Evolutionary conservation across 208 protist species (phyloP), one percentile per base, ranked within the genome.

Genomic region (Leishmania gerbilli): DNA sequence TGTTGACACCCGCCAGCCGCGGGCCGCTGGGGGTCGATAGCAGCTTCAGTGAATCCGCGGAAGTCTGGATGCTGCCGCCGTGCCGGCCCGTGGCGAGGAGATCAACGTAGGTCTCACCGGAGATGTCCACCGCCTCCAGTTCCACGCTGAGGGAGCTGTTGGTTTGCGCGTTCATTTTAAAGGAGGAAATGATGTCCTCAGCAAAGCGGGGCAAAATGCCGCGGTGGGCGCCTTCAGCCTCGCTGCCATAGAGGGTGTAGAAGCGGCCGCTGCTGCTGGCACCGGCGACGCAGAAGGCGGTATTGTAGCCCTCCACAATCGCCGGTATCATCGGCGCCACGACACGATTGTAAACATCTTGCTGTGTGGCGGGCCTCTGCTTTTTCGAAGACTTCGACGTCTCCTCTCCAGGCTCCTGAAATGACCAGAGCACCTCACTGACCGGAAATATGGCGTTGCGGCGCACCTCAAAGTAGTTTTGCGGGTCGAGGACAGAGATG

Each of bases 211-310:
- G 92, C 60, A 96, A 71, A 60, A 97, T 87, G 21, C 92, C 92
- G 79, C 94, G 86, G 13, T 88, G 76, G 19, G 85, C 34, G 31
- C 87, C 88, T 24, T 95, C 88, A 4, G 37, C 13, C 74, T 90
- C 86, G 68, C 88, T 82, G 68, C 94, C 94, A 87, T 95, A 97
- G 56, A 97, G 78, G 6, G 94, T 94, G 84, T 94, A 95, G 34
- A 88, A 71, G 58, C 91, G 88, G 5, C 94, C 94, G 78, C 86
- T 91, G 74, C 86, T 86, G 37, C 89, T 74, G 7, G 81, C 87
- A 55, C 94, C 94, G 42, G 88, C 86, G 13, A 96, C 84, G 80
- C 85, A 90, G 77, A 95, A 97, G 40, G 94, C 94, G 15, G 92
- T 84, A 84, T 83, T 95, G 85, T 95, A 95, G 71, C 94, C 94